Percentiles rank a stretch among this genome's conserved stretches.
These are phyloP conservation scores for Populus nigra DNA, from an alignment of 345 rosid genomes.

Conservation along the genomic window DNA sequence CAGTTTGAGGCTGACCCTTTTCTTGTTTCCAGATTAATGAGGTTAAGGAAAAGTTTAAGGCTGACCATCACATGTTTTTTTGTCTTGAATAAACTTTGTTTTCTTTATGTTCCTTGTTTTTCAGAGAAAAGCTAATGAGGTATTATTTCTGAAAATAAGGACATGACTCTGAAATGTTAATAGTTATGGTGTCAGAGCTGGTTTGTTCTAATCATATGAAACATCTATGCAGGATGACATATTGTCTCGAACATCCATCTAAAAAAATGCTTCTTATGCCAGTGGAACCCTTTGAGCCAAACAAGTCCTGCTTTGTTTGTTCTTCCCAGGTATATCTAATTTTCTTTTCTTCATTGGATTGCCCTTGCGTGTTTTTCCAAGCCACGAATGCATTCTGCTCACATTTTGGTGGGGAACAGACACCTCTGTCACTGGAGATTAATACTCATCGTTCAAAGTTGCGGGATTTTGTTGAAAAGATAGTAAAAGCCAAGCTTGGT, in stretches of 20 bases:
- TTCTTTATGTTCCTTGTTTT: neutral
- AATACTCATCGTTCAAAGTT: conserved; percentile 69
- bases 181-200: neutral
- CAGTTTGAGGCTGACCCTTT: neutral
- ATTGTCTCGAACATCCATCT: conserved; percentile 83
- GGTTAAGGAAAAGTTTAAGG: neutral
- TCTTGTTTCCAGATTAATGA: neutral
- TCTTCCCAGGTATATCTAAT: conserved; percentile 75
- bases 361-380: conserved; percentile 8
- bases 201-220: conserved; percentile 1
- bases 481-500: conserved; percentile 90
- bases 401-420: conserved; percentile 46
- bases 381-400: conserved; percentile 11
- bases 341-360: conserved; percentile 7
- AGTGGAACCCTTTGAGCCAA: conserved; percentile 85
- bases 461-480: conserved; percentile 88
- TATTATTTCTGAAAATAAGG: neutral
- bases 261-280: conserved; percentile 97
- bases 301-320: conserved; percentile 93
- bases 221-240: conserved; percentile 70
- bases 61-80: neutral
- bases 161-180: neutral
- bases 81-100: neutral
- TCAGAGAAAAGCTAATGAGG: neutral
- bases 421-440: conserved; percentile 80